A percentile compares a stretch with the other conserved stretches of the same genome.
Conservation (phyloP, 768 basidiomycete species). For the Grammothele lineata region DNA sequence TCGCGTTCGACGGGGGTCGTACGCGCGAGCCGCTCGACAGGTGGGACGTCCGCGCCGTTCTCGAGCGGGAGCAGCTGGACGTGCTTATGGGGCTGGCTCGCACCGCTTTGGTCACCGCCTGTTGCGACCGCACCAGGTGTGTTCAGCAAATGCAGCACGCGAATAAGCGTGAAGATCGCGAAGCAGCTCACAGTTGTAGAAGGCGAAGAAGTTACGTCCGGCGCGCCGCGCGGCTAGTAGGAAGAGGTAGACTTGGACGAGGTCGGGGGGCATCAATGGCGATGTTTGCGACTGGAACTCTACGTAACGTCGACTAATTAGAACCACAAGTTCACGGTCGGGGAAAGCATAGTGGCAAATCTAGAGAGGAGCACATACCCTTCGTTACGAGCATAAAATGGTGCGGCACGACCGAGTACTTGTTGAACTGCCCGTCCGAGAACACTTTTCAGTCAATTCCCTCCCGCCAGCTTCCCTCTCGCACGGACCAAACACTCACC, state of each 20-base stretch:
- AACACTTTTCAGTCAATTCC: not conserved
- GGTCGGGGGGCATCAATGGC: slow-evolving; percentile 74
- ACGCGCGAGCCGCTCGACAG: slow-evolving; percentile 69
- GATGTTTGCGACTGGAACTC: slow-evolving; percentile 76
- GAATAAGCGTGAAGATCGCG: not conserved
- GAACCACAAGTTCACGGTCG: too few species aligned
- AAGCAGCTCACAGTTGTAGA: slow-evolving; percentile 76
- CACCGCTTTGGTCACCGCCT: slow-evolving; percentile 80
- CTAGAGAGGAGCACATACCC: too few species aligned
- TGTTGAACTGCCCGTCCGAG: slow-evolving; percentile 60
- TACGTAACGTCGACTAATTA: too few species aligned
- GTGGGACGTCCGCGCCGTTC: slow-evolving; percentile 55
- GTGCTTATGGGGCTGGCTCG: slow-evolving; percentile 90
- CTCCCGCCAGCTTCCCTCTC: not conserved
- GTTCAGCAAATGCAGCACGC: not conserved
- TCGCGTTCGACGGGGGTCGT: slow-evolving; percentile 52
- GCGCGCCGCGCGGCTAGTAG: slow-evolving; percentile 62
- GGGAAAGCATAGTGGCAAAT: too few species aligned
- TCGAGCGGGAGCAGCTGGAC: slow-evolving; percentile 77
- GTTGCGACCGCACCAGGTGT: not conserved
- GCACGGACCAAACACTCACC: slow-evolving; percentile 38
- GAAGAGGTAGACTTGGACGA: slow-evolving; percentile 73
- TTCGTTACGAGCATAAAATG: slow-evolving; percentile 90
- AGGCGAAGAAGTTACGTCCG: slow-evolving; percentile 65
- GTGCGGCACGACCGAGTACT: slow-evolving; percentile 76